Conservation (phyloP, 1,284 basidiomycete genomes). For the Apiotrichum porosum region DNA sequence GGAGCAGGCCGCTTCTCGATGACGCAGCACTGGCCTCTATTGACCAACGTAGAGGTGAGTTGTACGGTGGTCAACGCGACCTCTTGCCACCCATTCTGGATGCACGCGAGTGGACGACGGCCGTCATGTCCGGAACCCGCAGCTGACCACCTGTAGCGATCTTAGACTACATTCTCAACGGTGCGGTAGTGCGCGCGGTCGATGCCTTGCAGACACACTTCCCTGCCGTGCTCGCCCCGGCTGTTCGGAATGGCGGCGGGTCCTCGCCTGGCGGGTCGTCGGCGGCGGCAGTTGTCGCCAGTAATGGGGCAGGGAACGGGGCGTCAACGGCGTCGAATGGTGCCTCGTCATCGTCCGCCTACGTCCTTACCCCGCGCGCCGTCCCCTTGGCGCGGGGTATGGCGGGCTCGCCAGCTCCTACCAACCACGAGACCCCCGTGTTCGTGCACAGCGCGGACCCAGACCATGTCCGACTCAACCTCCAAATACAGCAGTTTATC, state of each 20-base stretch:
- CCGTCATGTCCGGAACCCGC: no score
- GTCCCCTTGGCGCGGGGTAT: not conserved
- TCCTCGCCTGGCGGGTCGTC: not conserved
- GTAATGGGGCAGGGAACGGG: not conserved
- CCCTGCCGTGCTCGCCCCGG: constrained; percentile 28
- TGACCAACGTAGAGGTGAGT: constrained; percentile 36
- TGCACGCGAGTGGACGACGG: no score
- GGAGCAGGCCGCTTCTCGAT: constrained; percentile 18
- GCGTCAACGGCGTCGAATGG: not conserved
- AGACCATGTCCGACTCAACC: constrained; percentile 41
- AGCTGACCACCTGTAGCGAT: no score
- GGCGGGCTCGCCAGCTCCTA: not conserved
- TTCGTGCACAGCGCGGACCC: constrained; percentile 26
- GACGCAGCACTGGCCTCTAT: constrained; percentile 23
- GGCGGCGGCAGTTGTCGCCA: not conserved
- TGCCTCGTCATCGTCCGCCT: not conserved
- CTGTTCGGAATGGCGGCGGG: not conserved
- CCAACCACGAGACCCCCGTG: constrained; percentile 26
- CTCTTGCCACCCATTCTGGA: not conserved
- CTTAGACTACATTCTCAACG: constrained; percentile 39
- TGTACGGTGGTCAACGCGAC: no score
- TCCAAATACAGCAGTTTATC: constrained; percentile 46
- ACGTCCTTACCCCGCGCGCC: not conserved
- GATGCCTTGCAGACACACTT: constrained; percentile 36
- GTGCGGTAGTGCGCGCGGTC: constrained; percentile 34